phyloP scores from a whole-genome alignment of 2,329 filamentous ascomycete genomes.

The Hypoxylon sp. region DNA sequence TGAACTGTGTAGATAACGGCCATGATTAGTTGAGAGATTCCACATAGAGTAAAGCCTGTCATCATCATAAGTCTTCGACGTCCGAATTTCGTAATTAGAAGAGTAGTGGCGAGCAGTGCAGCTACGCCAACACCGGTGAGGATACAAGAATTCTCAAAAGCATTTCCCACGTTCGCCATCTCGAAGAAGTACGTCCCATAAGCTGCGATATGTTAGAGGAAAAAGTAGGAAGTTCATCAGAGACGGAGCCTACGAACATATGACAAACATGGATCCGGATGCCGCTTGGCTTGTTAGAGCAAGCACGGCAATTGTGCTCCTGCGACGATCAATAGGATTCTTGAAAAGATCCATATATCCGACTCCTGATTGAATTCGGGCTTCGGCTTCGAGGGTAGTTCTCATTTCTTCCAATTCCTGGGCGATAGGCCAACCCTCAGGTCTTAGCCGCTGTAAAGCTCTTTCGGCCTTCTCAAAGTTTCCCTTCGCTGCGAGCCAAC shows the following conservation, averaged over 20 bases:
- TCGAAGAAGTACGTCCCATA: conserved; percentile 73
- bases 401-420: conserved; percentile 58
- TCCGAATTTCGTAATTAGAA: conserved; percentile 67
- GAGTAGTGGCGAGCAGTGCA: conserved; percentile 68
- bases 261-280: conserved; percentile 70
- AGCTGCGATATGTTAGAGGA: conserved; percentile 54
- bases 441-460: conserved; percentile 55
- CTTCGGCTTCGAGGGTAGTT: conserved; percentile 56
- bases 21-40: conserved; percentile 67
- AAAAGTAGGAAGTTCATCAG: background rate
- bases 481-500: conserved; percentile 59
- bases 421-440: conserved; percentile 51
- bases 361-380: conserved; percentile 52
- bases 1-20: conserved; percentile 66
- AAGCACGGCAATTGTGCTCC: conserved; percentile 64
- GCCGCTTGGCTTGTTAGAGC: conserved; percentile 67
- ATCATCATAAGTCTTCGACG: conserved; percentile 68
- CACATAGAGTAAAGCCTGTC: conserved; percentile 66
- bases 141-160: conserved; percentile 71
- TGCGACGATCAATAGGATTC: conserved; percentile 66
- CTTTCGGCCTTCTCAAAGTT: conserved; percentile 52
- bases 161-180: conserved; percentile 68
- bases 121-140: conserved; percentile 67
- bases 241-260: conserved; percentile 56
- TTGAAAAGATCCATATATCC: conserved; percentile 63